Base-by-base conservation (phyloP, 352 stramenopile species). In the Pythium aristosporum region DNA sequence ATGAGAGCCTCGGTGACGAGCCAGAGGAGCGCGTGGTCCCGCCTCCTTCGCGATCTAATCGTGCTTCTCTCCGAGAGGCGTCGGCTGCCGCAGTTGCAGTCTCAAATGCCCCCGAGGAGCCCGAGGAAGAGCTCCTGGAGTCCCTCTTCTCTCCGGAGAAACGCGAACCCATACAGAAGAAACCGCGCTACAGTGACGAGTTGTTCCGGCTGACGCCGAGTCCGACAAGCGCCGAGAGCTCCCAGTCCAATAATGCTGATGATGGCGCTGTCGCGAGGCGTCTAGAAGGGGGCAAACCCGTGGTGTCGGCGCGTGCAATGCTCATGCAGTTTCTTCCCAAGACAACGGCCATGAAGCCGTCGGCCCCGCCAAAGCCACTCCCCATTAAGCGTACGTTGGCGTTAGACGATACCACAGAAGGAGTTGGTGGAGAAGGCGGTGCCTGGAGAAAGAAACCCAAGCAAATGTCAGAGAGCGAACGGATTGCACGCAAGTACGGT, bases 401-500 rank as follows among this genome's bases (percentile, higher is more conserved):
- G 21, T 46, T 63, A 47, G 54, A 62, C 13, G 21, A 30, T 0
- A 28, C 47, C 15, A 52, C 47, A 15, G n/a, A 37, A 48, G 57
- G 50, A 3, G 54, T 28, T 23, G 44, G 16, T 42, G 41, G 4
- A 3, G 53, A 25, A 20, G 47, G 16, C 30, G 36, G 30, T 28
- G 50, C 44, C 11, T 63, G 57, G 57, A 46, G 42, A 7, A 66
- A 56, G 37, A 34, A 46, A 18, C 18, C 54, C 28, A 62, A 63
- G 44, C 52, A 37, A 51, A 64, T 87, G 51, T 78, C 78, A 2
- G 61, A 63, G 16, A 75, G 71, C 44, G 76, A 91, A 39, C 72
- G 70, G 5, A 89, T 91, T 57, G 82, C 82, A 13, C 58, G 62
- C 5, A 89, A 91, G 68, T 89, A 91, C 50, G 76, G 79, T n/a